A percentile compares a stretch with the other conserved stretches of the same genome.
These are phyloP conservation scores for Sphaerosporella brunnea DNA, from an alignment of 495 filamentous ascomycete species.

Conservation along the genomic window DNA sequence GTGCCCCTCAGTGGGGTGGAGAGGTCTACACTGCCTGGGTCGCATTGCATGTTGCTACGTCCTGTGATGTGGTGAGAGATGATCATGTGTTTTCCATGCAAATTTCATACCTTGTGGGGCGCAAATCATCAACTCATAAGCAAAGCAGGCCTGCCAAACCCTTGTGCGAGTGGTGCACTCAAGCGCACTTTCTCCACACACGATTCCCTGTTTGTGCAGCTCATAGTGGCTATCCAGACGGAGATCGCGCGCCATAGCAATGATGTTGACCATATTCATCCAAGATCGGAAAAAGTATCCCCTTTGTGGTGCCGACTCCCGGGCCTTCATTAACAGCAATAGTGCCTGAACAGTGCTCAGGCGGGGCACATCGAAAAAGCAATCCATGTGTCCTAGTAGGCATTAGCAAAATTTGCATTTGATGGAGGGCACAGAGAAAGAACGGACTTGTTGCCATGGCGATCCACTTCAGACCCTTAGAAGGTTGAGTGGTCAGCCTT, in stretches of 20 bases:
- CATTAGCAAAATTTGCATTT: too few species aligned
- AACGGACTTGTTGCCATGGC: conserved; percentile 77
- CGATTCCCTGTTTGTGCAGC: conserved; percentile 49
- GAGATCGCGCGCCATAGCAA: conserved; percentile 85
- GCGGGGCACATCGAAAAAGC: conserved; percentile 86
- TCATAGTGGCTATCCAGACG: conserved; percentile 76
- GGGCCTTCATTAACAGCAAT: conserved; percentile 73
- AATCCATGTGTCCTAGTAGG: conserved; percentile 69
- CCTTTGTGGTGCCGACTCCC: conserved; percentile 76
- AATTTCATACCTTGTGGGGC: conserved; percentile 61
- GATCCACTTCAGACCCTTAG: conserved; percentile 83
- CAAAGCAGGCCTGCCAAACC: conserved; percentile 80
- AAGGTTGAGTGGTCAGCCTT: conserved; percentile 61
- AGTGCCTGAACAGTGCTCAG: conserved; percentile 88
- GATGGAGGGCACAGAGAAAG: too few species aligned
- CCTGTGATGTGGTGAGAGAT: conserved; percentile 4
- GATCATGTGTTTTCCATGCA: neutral
- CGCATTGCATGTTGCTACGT: conserved; percentile 24
- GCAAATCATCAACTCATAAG: conserved; percentile 83
- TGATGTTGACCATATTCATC: conserved; percentile 86
- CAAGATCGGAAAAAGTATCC: conserved; percentile 96
- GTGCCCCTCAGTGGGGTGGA: conserved; percentile 39
- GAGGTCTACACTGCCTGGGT: conserved; percentile 50
- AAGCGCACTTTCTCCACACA: conserved; percentile 46
- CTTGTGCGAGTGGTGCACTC: conserved; percentile 74